Evolutionary conservation across 2,329 filamentous ascomycete species (phyloP).

Genomic region (Camillea tinctor): DNA sequence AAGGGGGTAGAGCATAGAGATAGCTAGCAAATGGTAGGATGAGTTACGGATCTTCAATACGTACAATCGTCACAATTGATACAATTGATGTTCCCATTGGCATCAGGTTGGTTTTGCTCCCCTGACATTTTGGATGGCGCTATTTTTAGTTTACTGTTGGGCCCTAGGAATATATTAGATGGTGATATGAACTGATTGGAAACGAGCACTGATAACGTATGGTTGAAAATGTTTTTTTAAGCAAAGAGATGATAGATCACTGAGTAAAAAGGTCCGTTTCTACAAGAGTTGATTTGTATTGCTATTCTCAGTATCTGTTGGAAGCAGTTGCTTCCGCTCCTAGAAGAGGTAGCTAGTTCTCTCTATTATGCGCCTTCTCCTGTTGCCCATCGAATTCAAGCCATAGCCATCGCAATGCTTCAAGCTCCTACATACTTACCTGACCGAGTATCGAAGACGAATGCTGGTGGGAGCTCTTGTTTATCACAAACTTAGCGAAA

Average conservation of each 20-base stretch:
- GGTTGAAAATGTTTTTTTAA: no score
- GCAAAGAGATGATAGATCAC: no score
- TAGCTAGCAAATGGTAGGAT: no score
- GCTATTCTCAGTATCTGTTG: neutral
- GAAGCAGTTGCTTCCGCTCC: neutral
- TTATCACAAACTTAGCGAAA: neutral
- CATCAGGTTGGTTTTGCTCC: no score
- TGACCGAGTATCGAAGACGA: neutral
- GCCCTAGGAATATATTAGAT: neutral
- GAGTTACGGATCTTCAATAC: slow-evolving; percentile 4
- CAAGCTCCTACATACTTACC: neutral
- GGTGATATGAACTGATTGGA: no score
- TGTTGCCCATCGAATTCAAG: neutral
- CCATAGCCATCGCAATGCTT: neutral
- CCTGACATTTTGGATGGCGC: neutral
- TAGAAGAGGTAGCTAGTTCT: neutral
- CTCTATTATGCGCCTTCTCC: neutral
- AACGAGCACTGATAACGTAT: no score
- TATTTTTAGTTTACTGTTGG: neutral
- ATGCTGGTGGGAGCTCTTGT: neutral
- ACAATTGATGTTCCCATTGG: slow-evolving; percentile 7
- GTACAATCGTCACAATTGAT: slow-evolving; percentile 3
- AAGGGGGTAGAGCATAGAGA: no score
- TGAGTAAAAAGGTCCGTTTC: no score
- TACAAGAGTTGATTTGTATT: no score